Base-by-base conservation (phyloP, 164 flowering plant genomes). In the Euptelea pleiosperma region DNA sequence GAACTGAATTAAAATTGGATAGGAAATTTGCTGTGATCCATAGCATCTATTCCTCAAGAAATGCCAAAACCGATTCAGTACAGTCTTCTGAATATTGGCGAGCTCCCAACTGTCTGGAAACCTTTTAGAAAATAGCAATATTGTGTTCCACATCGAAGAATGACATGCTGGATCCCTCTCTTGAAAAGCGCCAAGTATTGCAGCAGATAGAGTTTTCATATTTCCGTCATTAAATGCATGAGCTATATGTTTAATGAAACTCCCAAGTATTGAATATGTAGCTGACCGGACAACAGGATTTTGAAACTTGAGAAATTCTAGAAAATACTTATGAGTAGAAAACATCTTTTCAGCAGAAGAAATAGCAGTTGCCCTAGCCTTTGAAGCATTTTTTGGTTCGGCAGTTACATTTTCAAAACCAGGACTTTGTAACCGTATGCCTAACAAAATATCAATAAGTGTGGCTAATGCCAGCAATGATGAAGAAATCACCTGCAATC, bases 11-110 rank as follows among this genome's bases (percentile, higher is more conserved):
- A 94, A 63, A 28, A 73, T 70, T 24, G 95, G 91, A 69, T 90
- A 94, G 26, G 99, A 91, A 68, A 87, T 72, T 70, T 77, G 77
- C 61, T 83, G 95, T 48, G 99, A 86, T 55, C 97, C 97, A 79
- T 79, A 88, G 78, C 97, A 94, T n/a, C 99, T 97, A 79, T 76
- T 85, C 65, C 72, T 73, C 39, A 94, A 77, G 65, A 90, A 94
- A 62, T 76, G 66, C 92, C 91, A 88, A 40, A 91, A 71, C 15
- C 81, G 86, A 66, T 75, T 77, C 11, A 85, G 61, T 31, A 80
- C 63, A 65, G 60, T 68, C 75, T 86, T 88, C 69, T 86, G 87
- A 63, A 81, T 61, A 70, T 80, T 83, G 57, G 73, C 24, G 19
- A 50, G 54, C 16, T 62, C 68, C 99, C 97, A 94, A 64, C 89